Conservation (phyloP, 2,329 filamentous ascomycete genomes). For the Tolypocladium pustulatum region DNA sequence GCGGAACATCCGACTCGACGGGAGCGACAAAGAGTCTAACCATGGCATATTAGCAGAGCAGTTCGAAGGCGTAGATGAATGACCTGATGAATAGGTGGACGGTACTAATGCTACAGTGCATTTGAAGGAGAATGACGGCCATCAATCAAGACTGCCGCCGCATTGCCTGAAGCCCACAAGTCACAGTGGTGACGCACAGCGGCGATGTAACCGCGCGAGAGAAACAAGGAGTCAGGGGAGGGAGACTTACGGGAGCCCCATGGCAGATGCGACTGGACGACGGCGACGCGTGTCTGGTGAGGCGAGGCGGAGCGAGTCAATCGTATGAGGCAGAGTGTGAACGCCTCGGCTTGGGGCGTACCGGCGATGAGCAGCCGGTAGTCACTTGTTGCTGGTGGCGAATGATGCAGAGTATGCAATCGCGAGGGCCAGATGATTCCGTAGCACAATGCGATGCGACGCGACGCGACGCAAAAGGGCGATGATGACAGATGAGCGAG, state of each 20-base stretch:
- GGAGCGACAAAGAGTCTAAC: slow-evolving; percentile 35
- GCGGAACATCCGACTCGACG: slow-evolving; percentile 30
- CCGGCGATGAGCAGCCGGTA: neutral
- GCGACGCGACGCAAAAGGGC: neutral
- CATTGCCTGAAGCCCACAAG: neutral
- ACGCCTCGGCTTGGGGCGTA: neutral
- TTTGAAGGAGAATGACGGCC: neutral
- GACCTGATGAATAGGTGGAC: neutral
- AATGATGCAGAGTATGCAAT: neutral
- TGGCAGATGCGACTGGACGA: slow-evolving; percentile 10
- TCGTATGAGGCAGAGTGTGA: neutral
- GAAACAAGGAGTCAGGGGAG: neutral
- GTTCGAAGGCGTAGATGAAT: neutral
- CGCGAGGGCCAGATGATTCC: neutral
- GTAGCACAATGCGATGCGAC: neutral
- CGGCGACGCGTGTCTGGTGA: neutral
- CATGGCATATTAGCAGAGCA: slow-evolving; percentile 7
- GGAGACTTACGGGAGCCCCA: slow-evolving; percentile 38
- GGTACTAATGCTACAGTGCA: neutral
- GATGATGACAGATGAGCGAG: neutral
- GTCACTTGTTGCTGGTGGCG: neutral
- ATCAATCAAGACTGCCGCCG: neutral
- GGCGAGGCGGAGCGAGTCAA: neutral
- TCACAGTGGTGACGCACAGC: neutral
- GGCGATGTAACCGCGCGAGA: neutral